Conservation (phyloP, 768 basidiomycete genomes). For the Pleurotus djamor region DNA sequence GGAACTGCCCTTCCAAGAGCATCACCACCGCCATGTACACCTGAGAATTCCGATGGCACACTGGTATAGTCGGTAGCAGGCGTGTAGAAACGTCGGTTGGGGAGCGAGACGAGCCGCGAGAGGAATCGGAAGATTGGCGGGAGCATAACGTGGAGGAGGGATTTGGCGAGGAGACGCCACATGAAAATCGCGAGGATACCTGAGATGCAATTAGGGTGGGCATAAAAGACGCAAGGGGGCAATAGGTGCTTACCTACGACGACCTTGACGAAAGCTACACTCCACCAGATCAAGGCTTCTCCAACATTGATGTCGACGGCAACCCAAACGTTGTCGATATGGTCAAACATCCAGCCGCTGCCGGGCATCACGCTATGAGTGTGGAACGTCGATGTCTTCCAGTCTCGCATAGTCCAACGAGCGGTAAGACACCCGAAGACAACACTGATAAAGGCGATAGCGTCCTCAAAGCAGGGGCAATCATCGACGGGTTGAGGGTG, state of each 20-base stretch:
- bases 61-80: conserved; percentile 85
- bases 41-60: conserved; percentile 55
- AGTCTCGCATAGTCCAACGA: conserved; percentile 58
- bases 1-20: conserved; percentile 69
- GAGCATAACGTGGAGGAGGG: conserved; percentile 65
- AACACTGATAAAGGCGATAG: conserved; percentile 89
- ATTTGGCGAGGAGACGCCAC: conserved; percentile 90
- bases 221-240: neutral
- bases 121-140: conserved; percentile 84
- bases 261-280: conserved; percentile 45
- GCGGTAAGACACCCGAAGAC: conserved; percentile 71
- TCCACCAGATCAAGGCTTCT: conserved; percentile 45
- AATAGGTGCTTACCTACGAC: conserved; percentile 28
- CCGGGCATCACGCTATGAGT: conserved; percentile 53
- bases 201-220: conserved; percentile 13
- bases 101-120: conserved; percentile 64
- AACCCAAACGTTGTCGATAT: conserved; percentile 25
- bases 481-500: conserved; percentile 96
- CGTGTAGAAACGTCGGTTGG: conserved; percentile 85
- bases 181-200: conserved; percentile 79
- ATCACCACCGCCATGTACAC: conserved; percentile 30
- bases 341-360: conserved; percentile 38
- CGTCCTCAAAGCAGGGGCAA: conserved; percentile 98
- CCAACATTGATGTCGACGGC: conserved; percentile 31
- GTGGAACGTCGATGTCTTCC: conserved; percentile 20